Percentiles rank a stretch among this genome's conserved stretches.
phyloP scores from a whole-genome alignment of 2,329 filamentous ascomycete genomes.

The Hypoxylon sp. region DNA sequence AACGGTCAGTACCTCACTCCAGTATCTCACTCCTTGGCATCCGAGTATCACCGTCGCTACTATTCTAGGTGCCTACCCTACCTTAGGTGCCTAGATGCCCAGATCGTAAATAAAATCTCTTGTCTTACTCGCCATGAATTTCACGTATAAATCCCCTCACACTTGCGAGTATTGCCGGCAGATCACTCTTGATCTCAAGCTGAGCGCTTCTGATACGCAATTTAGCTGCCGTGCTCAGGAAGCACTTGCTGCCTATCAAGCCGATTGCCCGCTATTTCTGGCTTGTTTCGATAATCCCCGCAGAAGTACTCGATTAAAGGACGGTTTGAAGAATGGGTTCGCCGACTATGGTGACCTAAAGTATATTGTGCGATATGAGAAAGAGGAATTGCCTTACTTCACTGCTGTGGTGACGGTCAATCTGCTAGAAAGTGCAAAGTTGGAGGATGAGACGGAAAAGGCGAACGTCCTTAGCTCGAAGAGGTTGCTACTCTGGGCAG shows the following conservation, averaged over 20 bases:
- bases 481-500: conserved; percentile 10
- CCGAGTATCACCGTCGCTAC: background rate
- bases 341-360: background rate
- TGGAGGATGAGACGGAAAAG: background rate
- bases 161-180: conserved; percentile 10
- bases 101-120: background rate
- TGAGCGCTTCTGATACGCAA: background rate
- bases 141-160: conserved; percentile 14
- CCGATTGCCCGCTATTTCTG: conserved; percentile 15
- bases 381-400: background rate
- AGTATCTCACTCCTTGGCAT: no score
- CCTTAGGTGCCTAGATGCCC: no score
- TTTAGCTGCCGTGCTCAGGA: conserved; percentile 9
- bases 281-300: conserved; percentile 2
- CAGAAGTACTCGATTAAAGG: background rate
- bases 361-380: conserved; percentile 5
- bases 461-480: background rate
- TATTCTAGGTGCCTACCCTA: background rate
- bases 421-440: background rate
- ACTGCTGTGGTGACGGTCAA: background rate
- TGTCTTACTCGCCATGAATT: background rate
- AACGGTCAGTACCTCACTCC: no score
- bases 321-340: background rate
- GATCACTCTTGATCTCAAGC: conserved; percentile 9
- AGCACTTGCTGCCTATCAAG: conserved; percentile 11